These are phyloP conservation scores for Malassezia arunalokei DNA, from an alignment of 1,284 basidiomycete genomes.

Conservation along the genomic window DNA sequence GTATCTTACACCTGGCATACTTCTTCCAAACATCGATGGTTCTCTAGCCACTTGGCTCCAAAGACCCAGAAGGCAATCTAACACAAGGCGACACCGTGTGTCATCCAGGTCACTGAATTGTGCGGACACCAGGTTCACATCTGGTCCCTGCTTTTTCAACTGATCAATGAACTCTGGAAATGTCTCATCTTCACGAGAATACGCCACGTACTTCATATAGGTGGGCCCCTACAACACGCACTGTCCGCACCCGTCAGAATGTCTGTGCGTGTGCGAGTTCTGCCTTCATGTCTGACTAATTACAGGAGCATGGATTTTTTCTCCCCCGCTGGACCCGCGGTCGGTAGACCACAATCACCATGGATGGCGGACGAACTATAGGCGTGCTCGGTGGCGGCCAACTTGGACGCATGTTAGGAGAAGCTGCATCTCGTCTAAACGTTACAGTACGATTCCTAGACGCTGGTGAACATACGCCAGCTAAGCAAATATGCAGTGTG, in stretches of 20 bases:
- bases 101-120: conserved; percentile 9
- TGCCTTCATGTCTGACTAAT: neutral
- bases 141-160: neutral
- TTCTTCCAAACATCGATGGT: neutral
- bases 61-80: neutral
- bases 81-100: neutral
- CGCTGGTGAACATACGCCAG: conserved; percentile 64
- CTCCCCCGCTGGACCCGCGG: no score
- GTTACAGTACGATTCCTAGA: conserved; percentile 81
- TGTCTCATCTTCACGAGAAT: neutral
- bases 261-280: conserved; percentile 2
- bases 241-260: no score
- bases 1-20: neutral
- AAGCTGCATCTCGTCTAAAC: conserved; percentile 76
- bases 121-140: neutral
- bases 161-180: neutral
- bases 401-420: conserved; percentile 91
- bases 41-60: neutral
- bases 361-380: conserved; percentile 10
- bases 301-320: no score
- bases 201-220: neutral
- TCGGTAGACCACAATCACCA: neutral
- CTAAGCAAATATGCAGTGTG: conserved; percentile 63
- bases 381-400: conserved; percentile 68
- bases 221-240: no score